These are phyloP conservation scores for Eucalyptus melliodora DNA, from an alignment of 345 rosid genomes.

Conservation along the genomic window DNA sequence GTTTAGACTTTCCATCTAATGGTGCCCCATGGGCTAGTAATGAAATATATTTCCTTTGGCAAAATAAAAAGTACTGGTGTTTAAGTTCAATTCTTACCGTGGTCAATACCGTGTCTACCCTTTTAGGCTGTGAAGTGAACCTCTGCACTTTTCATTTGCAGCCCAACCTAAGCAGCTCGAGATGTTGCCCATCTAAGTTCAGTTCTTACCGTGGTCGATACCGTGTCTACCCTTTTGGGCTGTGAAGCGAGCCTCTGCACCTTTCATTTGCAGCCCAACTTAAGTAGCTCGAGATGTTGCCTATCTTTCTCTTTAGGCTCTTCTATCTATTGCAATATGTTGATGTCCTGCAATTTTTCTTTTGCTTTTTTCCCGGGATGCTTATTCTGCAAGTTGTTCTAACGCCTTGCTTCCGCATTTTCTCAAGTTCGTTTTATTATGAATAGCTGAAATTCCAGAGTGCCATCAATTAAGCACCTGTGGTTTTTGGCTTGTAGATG, in stretches of 20 bases:
- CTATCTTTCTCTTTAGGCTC: not conserved
- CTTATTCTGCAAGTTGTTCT: not conserved
- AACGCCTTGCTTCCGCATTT: not conserved
- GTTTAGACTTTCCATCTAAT: no score
- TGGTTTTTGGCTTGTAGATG: slow-evolving; percentile 42
- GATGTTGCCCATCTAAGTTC: not conserved
- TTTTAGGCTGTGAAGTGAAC: not conserved
- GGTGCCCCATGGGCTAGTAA: no score
- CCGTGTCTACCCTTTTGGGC: not conserved
- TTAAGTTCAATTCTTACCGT: not conserved
- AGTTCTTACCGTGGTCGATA: no score
- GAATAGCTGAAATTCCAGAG: not conserved
- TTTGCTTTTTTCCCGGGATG: not conserved
- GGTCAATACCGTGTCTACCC: not conserved
- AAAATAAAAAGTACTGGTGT: not conserved
- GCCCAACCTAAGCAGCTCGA: not conserved
- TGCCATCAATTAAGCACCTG: not conserved
- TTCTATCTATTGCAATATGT: not conserved
- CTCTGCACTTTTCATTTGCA: not conserved
- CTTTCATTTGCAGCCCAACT: not conserved
- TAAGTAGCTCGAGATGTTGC: not conserved
- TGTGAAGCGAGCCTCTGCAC: not conserved
- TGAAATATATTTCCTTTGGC: no score
- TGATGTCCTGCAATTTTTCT: not conserved
- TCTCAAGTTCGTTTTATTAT: not conserved